Conservation (phyloP, 129 eudicot species). For the Centaurea solstitialis region DNA sequence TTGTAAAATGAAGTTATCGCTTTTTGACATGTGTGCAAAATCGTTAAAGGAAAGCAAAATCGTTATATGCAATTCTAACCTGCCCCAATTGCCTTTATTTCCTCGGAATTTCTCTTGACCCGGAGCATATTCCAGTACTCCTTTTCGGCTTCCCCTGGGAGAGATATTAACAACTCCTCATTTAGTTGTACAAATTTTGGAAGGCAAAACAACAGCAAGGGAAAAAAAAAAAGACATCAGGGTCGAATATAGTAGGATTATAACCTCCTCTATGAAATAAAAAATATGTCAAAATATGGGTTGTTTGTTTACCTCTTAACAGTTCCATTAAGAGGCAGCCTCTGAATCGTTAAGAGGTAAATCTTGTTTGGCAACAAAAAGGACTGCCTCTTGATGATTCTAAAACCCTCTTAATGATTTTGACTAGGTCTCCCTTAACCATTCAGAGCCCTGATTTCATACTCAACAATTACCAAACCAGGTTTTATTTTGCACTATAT, state of each 20-base stretch:
- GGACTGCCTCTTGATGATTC: no score
- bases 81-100: slow-evolving; percentile 55
- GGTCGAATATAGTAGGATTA: not conserved
- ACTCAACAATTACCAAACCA: no score
- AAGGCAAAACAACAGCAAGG: not conserved
- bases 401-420: no score
- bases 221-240: not conserved
- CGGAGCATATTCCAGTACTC: slow-evolving; percentile 80
- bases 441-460: no score
- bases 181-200: not conserved
- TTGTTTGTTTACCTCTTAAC: no score
- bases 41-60: not conserved
- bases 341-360: no score
- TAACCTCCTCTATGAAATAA: not conserved
- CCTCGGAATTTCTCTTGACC: slow-evolving; percentile 45
- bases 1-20: not conserved
- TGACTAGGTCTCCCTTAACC: no score
- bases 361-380: no score
- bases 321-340: no score
- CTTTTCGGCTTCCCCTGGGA: slow-evolving; percentile 88
- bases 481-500: no score
- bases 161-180: not conserved
- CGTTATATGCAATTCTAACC: slow-evolving; percentile 33
- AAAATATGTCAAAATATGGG: not conserved
- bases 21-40: not conserved